Conservation (phyloP, 805 yeast species). For the Wickerhamiella siamensis region DNA sequence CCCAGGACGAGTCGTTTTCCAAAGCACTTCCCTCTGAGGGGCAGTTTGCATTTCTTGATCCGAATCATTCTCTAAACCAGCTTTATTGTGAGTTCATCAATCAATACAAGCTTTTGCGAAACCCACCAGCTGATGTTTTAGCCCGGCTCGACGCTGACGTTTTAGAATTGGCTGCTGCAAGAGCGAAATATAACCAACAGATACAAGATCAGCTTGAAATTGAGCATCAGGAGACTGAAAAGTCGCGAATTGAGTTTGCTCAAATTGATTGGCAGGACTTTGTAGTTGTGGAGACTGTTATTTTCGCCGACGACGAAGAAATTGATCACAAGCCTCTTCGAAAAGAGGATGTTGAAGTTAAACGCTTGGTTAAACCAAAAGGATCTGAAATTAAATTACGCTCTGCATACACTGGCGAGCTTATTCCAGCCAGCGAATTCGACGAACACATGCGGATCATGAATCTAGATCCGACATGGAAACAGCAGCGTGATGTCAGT, state of each 20-base stretch:
- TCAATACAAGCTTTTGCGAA: constrained; percentile 39
- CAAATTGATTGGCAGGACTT: constrained; percentile 84
- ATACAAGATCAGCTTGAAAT: constrained; percentile 26
- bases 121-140: constrained; percentile 16
- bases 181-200: constrained; percentile 1
- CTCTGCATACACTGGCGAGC: constrained; percentile 69
- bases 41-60: constrained; percentile 55
- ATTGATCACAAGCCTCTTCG: neutral
- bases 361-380: constrained; percentile 27
- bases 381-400: constrained; percentile 30
- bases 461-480: constrained; percentile 64
- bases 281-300: constrained; percentile 51
- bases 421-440: constrained; percentile 56
- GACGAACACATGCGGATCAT: constrained; percentile 51
- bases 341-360: neutral
- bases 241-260: constrained; percentile 39
- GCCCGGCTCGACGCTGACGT: constrained; percentile 15
- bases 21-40: constrained; percentile 26
- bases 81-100: constrained; percentile 36
- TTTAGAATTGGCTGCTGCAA: constrained; percentile 8
- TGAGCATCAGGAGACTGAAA: constrained; percentile 21
- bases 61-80: constrained; percentile 44
- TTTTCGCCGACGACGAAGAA: constrained; percentile 33
- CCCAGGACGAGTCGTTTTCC: constrained; percentile 41
- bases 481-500: constrained; percentile 39